Percentiles rank a stretch among this genome's conserved stretches.
Conservation (phyloP, 805 yeast species). For the Ogataea angusta region DNA sequence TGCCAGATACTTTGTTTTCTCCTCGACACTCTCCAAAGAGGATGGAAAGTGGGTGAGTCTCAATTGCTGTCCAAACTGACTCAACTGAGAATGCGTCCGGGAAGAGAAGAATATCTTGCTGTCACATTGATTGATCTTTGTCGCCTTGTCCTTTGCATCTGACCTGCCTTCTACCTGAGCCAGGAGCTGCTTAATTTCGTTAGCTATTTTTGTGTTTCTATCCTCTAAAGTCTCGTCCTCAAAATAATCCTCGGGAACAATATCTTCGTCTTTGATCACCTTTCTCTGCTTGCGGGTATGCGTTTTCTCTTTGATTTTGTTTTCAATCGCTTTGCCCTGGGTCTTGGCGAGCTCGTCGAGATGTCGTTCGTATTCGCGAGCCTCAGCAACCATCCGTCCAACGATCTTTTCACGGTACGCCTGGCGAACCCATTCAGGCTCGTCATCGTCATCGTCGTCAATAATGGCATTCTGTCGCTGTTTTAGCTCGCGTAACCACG, state of each 20-base stretch:
- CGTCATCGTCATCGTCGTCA: slow-evolving; percentile 36
- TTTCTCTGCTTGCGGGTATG: slow-evolving; percentile 5
- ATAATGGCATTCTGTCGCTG: slow-evolving; percentile 36
- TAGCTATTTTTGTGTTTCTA: slow-evolving; percentile 34
- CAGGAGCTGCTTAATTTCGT: slow-evolving; percentile 49
- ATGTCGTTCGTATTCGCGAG: slow-evolving; percentile 40
- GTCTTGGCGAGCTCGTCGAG: slow-evolving; percentile 35
- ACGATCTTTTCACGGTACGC: slow-evolving; percentile 34
- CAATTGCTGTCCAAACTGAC: slow-evolving; percentile 76
- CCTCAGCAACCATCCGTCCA: slow-evolving; percentile 26
- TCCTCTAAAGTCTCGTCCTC: slow-evolving; percentile 32
- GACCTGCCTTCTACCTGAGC: slow-evolving; percentile 37
- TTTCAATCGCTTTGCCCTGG: slow-evolving; percentile 21
- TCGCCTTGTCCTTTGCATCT: slow-evolving; percentile 19
- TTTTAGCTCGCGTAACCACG: slow-evolving; percentile 56
- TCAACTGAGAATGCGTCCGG: slow-evolving; percentile 86
- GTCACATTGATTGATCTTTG: slow-evolving; percentile 32
- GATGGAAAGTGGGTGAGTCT: slow-evolving; percentile 61
- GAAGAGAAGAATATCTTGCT: slow-evolving; percentile 68
- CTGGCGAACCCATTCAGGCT: slow-evolving; percentile 40
- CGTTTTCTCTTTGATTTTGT: slow-evolving; percentile 20
- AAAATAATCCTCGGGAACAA: slow-evolving; percentile 36
- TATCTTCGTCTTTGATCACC: slow-evolving; percentile 21
- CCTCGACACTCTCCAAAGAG: slow-evolving; percentile 43
- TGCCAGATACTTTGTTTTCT: slow-evolving; percentile 64